phyloP scores from a whole-genome alignment of 768 basidiomycete species.

The Pleurotus sapidus region DNA sequence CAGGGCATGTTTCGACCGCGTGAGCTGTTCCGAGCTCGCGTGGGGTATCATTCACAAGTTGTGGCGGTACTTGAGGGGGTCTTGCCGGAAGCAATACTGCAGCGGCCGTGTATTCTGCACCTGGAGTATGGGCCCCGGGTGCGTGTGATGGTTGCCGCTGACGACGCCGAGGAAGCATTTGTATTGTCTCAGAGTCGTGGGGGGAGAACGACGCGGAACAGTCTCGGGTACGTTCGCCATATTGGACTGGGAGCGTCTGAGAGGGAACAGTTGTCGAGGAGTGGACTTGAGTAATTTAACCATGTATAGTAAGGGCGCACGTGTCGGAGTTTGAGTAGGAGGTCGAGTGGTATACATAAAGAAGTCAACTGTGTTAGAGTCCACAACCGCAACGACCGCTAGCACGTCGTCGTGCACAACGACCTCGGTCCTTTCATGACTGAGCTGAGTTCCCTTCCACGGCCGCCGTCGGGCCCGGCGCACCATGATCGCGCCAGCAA shows the following conservation, averaged over 20 bases:
- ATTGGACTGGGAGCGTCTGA: constrained; percentile 36
- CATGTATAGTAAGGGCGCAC: constrained; percentile 10
- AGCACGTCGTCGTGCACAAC: neutral
- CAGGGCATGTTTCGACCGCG: constrained; percentile 29
- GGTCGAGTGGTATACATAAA: constrained; percentile 14
- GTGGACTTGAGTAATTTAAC: constrained; percentile 16
- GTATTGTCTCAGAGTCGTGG: constrained; percentile 17
- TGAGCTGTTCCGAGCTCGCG: constrained; percentile 37
- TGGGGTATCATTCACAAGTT: constrained; percentile 40
- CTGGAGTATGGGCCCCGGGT: constrained; percentile 74
- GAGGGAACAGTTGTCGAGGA: constrained; percentile 28
- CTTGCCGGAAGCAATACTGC: constrained; percentile 37
- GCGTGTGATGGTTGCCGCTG: constrained; percentile 58
- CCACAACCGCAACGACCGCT: neutral
- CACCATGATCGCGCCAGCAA: constrained; percentile 24
- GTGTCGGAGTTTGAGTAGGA: constrained; percentile 15
- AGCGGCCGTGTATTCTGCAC: constrained; percentile 47
- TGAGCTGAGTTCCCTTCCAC: neutral
- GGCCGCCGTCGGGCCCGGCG: constrained; percentile 6
- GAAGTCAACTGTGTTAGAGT: neutral
- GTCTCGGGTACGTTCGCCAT: constrained; percentile 44
- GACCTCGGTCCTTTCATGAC: neutral
- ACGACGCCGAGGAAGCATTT: constrained; percentile 50
- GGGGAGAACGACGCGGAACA: constrained; percentile 58
- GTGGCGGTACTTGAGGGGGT: constrained; percentile 46